Evolutionary conservation across 2,329 filamentous ascomycete genomes (phyloP).

Genomic region (Chaetomium olivaceum): DNA sequence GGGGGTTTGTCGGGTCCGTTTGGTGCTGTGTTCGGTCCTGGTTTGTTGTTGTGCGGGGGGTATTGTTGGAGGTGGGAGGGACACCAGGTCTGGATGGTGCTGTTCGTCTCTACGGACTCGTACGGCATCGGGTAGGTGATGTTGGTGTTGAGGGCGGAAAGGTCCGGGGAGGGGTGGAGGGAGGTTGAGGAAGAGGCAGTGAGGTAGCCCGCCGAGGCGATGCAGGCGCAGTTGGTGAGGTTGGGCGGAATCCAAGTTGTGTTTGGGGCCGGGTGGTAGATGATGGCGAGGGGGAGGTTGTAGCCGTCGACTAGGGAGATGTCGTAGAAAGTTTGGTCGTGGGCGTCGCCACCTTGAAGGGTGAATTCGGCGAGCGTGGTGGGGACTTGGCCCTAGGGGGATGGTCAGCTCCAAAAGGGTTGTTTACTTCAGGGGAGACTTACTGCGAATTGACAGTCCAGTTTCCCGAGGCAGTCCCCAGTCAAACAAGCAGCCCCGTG

Average conservation of each 20-base stretch:
- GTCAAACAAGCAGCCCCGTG: conserved; percentile 65
- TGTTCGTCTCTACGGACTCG: conserved; percentile 58
- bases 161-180: neutral
- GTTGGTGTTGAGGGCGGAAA: conserved; percentile 4
- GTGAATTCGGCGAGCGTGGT: conserved; percentile 81
- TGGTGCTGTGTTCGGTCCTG: neutral
- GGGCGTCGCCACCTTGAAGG: conserved; percentile 62
- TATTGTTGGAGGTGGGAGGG: conserved; percentile 74
- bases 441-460: conserved; percentile 70
- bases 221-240: conserved; percentile 73
- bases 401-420: neutral
- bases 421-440: conserved; percentile 35
- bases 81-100: conserved; percentile 68
- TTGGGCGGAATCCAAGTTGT: conserved; percentile 70
- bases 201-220: conserved; percentile 66
- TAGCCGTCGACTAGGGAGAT: conserved; percentile 84
- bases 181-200: conserved; percentile 49
- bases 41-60: conserved; percentile 55
- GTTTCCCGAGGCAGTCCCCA: conserved; percentile 71
- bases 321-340: conserved; percentile 74
- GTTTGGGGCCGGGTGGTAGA: conserved; percentile 61
- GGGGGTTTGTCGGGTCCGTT: neutral
- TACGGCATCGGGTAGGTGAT: conserved; percentile 63
- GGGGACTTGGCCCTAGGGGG: conserved; percentile 65
- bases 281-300: conserved; percentile 70